Percentiles rank a stretch among this genome's conserved stretches.
phyloP scores from a whole-genome alignment of 2,329 filamentous ascomycete genomes.

The Ophiosphaerella herpotricha region DNA sequence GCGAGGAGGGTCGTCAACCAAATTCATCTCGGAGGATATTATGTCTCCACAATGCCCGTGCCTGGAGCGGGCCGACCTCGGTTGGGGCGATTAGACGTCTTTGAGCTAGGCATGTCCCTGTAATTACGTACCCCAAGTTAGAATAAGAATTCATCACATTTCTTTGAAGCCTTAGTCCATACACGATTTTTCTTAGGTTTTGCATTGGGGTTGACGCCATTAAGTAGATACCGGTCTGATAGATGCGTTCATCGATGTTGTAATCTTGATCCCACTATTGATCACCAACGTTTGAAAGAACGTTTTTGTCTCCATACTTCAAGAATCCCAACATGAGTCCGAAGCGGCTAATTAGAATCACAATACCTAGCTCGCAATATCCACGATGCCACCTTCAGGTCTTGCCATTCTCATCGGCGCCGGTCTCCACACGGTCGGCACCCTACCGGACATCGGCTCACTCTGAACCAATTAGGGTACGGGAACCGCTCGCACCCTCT shows the following conservation, averaged over 20 bases:
- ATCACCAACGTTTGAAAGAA: background rate
- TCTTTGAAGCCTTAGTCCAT: no score
- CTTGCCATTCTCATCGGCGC: constrained; percentile 42
- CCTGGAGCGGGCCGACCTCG: no score
- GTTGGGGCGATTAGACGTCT: no score
- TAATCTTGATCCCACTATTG: background rate
- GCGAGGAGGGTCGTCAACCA: no score
- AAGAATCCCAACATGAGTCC: background rate
- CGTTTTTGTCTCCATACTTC: background rate
- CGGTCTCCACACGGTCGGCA: constrained; percentile 36
- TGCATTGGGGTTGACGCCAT: no score
- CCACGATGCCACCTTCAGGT: constrained; percentile 32
- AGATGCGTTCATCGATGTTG: background rate
- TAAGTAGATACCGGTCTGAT: background rate
- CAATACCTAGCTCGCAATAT: background rate
- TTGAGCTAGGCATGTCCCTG: no score
- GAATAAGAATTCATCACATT: no score
- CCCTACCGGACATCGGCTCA: background rate
- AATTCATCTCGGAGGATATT: no score
- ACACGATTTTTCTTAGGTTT: no score
- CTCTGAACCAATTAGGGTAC: constrained; percentile 47
- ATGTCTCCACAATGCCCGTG: no score
- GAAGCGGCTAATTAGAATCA: background rate
- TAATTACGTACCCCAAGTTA: no score
- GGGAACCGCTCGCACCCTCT: constrained; percentile 61